These are phyloP conservation scores for Ophiostoma novo-ulmi DNA, from an alignment of 2,329 filamentous ascomycete species.

Conservation along the genomic window DNA sequence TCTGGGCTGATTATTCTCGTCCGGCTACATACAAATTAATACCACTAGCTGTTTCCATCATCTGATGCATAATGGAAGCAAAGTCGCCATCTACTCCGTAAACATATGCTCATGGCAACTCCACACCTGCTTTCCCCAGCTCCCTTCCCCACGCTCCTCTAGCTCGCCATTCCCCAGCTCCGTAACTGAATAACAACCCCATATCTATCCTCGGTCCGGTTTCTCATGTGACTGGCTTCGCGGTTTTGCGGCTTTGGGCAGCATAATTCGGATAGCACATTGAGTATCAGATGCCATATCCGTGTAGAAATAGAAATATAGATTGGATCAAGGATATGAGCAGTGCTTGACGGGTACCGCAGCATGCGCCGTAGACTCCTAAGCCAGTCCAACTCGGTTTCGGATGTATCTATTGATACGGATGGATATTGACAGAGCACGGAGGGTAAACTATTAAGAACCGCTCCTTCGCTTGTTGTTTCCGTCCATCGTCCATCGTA, in stretches of 20 bases:
- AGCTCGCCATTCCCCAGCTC: slow-evolving; percentile 4
- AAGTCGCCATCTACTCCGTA: neutral
- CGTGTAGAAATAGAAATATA: neutral
- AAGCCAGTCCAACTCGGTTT: neutral
- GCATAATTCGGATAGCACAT: neutral
- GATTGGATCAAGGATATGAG: neutral
- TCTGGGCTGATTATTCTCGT: neutral
- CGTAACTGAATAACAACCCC: neutral
- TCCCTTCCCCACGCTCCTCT: neutral
- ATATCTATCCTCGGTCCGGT: slow-evolving; percentile 8
- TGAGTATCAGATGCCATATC: neutral
- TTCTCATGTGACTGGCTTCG: neutral
- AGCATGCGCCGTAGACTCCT: neutral
- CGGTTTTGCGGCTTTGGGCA: neutral
- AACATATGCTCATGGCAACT: neutral
- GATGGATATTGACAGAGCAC: neutral
- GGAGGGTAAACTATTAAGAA: neutral
- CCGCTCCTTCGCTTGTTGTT: neutral
- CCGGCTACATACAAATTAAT: neutral
- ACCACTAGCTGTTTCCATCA: neutral
- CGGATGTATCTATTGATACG: neutral
- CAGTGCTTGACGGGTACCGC: neutral
- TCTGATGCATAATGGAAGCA: neutral
- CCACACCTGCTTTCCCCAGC: neutral
- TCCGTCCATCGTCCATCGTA: neutral